phyloP scores from a whole-genome alignment of 2,329 filamentous ascomycete genomes.

The Arachnomyces sp. region DNA sequence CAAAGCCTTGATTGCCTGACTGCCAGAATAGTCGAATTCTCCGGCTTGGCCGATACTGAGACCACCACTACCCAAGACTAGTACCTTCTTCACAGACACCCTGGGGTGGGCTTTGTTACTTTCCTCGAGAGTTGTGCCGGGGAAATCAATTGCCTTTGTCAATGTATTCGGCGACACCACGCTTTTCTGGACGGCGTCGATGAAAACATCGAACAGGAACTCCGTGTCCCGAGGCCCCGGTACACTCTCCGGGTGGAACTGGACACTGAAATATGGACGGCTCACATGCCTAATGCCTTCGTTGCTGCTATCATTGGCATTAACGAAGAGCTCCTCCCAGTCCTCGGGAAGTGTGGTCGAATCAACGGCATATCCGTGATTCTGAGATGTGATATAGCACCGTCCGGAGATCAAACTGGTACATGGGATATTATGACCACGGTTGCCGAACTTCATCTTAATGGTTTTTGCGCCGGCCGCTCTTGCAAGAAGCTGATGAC shows the following conservation, averaged over 20 bases:
- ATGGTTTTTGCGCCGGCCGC: slow-evolving; percentile 75
- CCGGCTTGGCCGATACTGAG: slow-evolving; percentile 96
- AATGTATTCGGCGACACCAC: slow-evolving; percentile 61
- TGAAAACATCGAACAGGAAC: slow-evolving; percentile 94
- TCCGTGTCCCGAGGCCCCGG: slow-evolving; percentile 93
- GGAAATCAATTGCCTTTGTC: slow-evolving; percentile 70
- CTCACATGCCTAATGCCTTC: slow-evolving; percentile 86
- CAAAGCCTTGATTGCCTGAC: slow-evolving; percentile 94
- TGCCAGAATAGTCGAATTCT: slow-evolving; percentile 98
- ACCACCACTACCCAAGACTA: slow-evolving; percentile 89
- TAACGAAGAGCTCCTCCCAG: slow-evolving; percentile 94
- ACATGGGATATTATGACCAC: slow-evolving; percentile 96
- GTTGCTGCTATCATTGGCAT: slow-evolving; percentile 96
- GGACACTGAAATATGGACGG: slow-evolving; percentile 96
- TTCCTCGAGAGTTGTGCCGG: slow-evolving; percentile 72
- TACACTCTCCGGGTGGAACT: slow-evolving; percentile 97
- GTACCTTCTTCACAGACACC: slow-evolving; percentile 84
- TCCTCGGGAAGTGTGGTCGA: slow-evolving; percentile 63
- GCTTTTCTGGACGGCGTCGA: slow-evolving; percentile 70
- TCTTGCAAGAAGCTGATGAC: slow-evolving; percentile 84
- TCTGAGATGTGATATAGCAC: slow-evolving; percentile 98
- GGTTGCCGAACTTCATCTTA: slow-evolving; percentile 99
- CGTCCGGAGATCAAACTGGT: slow-evolving; percentile 91
- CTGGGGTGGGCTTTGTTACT: slow-evolving; percentile 69
- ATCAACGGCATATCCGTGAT: slow-evolving; percentile 94